A percentile compares a stretch with the other conserved stretches of the same genome.
These are phyloP conservation scores for Backusella morwellensis DNA, from an alignment of 192 early-diverging fungal species.

Conservation along the genomic window DNA sequence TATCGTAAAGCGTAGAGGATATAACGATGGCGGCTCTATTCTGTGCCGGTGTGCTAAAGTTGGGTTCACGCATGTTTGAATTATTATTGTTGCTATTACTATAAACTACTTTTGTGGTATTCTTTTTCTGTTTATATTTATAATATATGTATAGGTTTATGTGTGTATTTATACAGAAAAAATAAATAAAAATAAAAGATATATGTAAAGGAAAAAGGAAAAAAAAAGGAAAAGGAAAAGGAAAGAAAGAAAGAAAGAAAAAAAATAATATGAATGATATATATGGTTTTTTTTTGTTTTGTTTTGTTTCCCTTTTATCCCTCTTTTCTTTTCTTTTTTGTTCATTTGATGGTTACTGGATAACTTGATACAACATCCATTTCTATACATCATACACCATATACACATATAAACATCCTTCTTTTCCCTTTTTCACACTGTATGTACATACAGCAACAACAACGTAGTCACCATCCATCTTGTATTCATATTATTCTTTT, in stretches of 20 bases:
- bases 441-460: too few relatives aligned
- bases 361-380: background rate
- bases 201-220: background rate
- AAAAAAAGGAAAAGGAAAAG: background rate
- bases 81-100: background rate
- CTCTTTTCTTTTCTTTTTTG: background rate
- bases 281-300: background rate
- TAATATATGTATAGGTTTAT: too few relatives aligned
- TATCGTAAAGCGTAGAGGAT: slow-evolving; percentile 82
- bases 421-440: too few relatives aligned
- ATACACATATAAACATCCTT: background rate
- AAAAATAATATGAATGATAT: background rate
- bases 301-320: slow-evolving; percentile 1
- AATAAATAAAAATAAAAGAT: background rate
- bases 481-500: background rate
- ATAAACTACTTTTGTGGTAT: background rate
- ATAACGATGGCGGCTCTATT: slow-evolving; percentile 81
- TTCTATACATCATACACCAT: background rate
- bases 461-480: background rate
- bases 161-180: background rate
- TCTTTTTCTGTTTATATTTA: background rate
- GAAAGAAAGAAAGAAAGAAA: background rate
- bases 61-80: slow-evolving; percentile 73
- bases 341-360: background rate
- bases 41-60: slow-evolving; percentile 73